Percentiles rank a stretch among this genome's conserved stretches.
phyloP scores from a whole-genome alignment of 768 basidiomycete genomes.

The Rhodotorula sphaerocarpa region DNA sequence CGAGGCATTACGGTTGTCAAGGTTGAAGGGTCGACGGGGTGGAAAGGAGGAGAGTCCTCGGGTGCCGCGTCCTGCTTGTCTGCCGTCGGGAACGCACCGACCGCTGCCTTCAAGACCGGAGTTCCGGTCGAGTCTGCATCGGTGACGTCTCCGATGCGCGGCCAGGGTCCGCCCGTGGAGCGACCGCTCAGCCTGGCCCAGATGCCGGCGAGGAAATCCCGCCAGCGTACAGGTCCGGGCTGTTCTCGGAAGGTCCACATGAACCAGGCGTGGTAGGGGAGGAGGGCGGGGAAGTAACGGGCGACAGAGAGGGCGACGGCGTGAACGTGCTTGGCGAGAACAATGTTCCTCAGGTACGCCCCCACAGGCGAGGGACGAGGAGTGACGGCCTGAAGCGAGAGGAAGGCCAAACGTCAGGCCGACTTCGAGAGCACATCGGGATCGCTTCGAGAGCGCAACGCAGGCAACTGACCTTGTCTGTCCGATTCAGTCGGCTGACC shows the following conservation, averaged over 20 bases:
- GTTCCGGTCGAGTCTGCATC: not conserved
- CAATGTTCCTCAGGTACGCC: constrained; percentile 44
- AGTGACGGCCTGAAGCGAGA: constrained; percentile 12
- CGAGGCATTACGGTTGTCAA: no score
- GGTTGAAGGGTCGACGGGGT: not conserved
- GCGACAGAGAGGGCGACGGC: constrained; percentile 76
- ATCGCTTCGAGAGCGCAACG: constrained; percentile 23
- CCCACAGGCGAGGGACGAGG: constrained; percentile 10
- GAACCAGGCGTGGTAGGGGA: constrained; percentile 57
- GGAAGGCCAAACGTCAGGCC: not conserved
- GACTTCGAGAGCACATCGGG: not conserved
- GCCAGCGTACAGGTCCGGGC: constrained; percentile 25
- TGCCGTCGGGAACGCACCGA: not conserved
- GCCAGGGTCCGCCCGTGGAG: not conserved
- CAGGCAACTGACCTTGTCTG: constrained; percentile 56
- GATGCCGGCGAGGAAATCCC: not conserved
- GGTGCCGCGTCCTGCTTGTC: no score
- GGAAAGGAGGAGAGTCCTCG: not conserved
- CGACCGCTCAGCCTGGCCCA: constrained; percentile 8
- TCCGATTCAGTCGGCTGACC: constrained; percentile 65
- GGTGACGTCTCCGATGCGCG: not conserved
- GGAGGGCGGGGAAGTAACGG: constrained; percentile 57
- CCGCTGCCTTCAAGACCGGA: not conserved
- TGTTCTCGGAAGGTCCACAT: constrained; percentile 37
- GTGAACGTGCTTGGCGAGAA: constrained; percentile 70